Base-by-base conservation (phyloP, 306 rosid genomes). In the Fagus sylvatica region DNA sequence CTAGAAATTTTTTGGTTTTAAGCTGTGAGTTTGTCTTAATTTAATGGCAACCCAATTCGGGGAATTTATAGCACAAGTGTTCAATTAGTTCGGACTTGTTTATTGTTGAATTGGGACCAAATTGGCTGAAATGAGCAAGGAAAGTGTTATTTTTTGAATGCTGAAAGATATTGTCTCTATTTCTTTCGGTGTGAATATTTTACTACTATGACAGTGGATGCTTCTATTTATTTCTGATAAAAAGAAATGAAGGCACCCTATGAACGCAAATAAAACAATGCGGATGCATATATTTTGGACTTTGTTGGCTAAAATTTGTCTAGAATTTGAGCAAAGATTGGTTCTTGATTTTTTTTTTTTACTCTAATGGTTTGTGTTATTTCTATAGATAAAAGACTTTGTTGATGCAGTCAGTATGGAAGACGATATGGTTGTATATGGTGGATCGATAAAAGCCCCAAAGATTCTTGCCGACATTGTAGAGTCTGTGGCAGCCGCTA, bases 401-500 rank as follows among this genome's bases (percentile, higher is more conserved):
- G 85, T 22, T 6, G 78, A 84, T 16, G 85, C 83, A 2, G 89
- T 91, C 33, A 33, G 54, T 0, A 28, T 5, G 39, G 97, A 94
- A 78, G 76, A 53, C 1, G 74, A 73, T 33, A 32, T 61, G 1
- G 80, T 86, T 66, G 73, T 36, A 3, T 81, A 94, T 77, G 92
- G 90, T 39, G 97, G 97, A 19, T 22, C 74, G 0, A 79, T 94
- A 34, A 90, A 89, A 84, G 98, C 96, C 17, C 98, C 97, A 1
- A 94, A 94, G 83, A 79, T 94, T 81, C 98, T 94, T 49, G 97
- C 98, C 1, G 98, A 94, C 72, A 75, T 94, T 70, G 90, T 90
- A 0, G 98, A 94, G 84, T 94, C 98, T 7, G 6, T 94, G 11
- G 90, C 88, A 30, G 98, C 89, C 48, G 96, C 97, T 3, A 51